Evolutionary conservation across 163 green algal genomes (phyloP).

Genomic region (Coccomyxa subellipsoidea): DNA sequence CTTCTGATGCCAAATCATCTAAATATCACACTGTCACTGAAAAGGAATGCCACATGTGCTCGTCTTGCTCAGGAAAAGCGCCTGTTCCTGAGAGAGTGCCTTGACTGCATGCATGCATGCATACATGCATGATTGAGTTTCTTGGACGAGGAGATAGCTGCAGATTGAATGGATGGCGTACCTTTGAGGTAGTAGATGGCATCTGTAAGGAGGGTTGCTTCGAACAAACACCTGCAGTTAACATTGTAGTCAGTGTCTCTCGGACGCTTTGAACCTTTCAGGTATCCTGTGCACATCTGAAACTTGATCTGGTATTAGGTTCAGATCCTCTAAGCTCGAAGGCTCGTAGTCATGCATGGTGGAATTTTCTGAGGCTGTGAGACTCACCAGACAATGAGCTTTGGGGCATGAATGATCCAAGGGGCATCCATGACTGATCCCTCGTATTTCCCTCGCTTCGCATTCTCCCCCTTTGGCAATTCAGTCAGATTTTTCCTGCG

Average conservation of each 20-base stretch:
- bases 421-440: not conserved
- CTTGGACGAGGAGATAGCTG: too few relatives aligned
- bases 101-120: not conserved
- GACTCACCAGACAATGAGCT: not conserved
- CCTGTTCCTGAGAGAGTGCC: too few relatives aligned
- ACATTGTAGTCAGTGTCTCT: not conserved
- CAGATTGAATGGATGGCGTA: not conserved
- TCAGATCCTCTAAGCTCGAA: too few relatives aligned
- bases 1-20: too few relatives aligned
- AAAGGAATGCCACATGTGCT: too few relatives aligned
- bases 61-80: too few relatives aligned
- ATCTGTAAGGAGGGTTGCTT: not conserved
- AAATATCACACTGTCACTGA: too few relatives aligned
- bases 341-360: too few relatives aligned
- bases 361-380: not conserved
- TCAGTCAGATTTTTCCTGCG: not conserved
- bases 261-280: not conserved
- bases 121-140: too few relatives aligned
- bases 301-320: not conserved
- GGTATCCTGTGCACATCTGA: not conserved
- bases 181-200: not conserved
- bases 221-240: not conserved
- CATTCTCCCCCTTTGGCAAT: not conserved
- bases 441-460: not conserved
- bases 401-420: not conserved